Percentiles rank a stretch among this genome's conserved stretches.
Evolutionary conservation across 352 stramenopile genomes (phyloP).

Genomic region (Phytopythium montanum): DNA sequence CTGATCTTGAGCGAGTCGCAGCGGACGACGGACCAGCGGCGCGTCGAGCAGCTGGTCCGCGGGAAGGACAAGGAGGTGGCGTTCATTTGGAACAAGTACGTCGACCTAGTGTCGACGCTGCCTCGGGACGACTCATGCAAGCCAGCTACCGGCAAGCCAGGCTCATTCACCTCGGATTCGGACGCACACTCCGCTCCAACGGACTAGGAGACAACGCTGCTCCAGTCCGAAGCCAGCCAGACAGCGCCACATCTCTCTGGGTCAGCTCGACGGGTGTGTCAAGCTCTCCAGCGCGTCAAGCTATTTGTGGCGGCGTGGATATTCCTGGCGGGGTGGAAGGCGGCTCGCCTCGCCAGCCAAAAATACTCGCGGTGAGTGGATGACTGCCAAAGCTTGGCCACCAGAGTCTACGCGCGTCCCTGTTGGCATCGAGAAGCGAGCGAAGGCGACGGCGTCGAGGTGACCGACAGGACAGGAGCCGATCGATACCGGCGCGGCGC

Average conservation of each 20-base stretch:
- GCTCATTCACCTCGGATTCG: neutral
- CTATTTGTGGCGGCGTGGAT: neutral
- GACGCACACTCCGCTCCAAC: neutral
- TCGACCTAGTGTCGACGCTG: slow-evolving; percentile 28
- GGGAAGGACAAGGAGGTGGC: slow-evolving; percentile 60
- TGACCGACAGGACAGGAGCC: neutral
- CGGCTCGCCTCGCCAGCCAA: neutral
- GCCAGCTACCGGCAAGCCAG: neutral
- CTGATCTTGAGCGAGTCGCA: slow-evolving; percentile 58
- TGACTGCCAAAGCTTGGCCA: neutral
- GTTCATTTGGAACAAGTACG: slow-evolving; percentile 75
- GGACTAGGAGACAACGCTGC: neutral
- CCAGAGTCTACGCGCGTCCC: neutral
- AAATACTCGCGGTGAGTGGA: slow-evolving; percentile 1
- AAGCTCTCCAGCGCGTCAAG: neutral
- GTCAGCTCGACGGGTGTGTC: neutral
- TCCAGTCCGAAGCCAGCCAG: neutral
- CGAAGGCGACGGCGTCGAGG: neutral
- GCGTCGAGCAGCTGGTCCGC: slow-evolving; percentile 41
- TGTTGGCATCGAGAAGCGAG: neutral
- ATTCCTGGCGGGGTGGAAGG: neutral
- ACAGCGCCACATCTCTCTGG: neutral
- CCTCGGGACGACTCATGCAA: slow-evolving; percentile 3
- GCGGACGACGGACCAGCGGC: slow-evolving; percentile 43
- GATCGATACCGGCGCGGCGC: neutral